Conservation (phyloP, 805 yeast species). For the baker's yeast (Saccharomyces cerevisiae) region DNA sequence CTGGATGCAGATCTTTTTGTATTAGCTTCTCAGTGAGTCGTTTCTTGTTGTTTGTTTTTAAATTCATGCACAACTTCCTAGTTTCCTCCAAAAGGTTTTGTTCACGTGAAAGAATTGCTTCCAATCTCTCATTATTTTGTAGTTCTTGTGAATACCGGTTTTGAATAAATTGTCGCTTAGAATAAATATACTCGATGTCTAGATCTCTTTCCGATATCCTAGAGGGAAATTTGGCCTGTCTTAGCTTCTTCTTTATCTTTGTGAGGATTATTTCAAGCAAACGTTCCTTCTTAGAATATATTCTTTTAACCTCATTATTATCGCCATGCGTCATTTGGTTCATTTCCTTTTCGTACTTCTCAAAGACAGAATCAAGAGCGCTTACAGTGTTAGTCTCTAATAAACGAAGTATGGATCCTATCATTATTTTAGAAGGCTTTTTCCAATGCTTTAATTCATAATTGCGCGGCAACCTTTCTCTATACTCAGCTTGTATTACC, state of each 20-base stretch:
- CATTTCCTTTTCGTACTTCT: slow-evolving; percentile 17
- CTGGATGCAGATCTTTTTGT: slow-evolving; percentile 21
- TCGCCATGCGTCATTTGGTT: slow-evolving; percentile 9
- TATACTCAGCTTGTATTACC: slow-evolving; percentile 14
- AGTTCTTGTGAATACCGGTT: slow-evolving; percentile 18
- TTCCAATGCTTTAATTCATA: slow-evolving; percentile 21
- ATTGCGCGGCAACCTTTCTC: slow-evolving; percentile 14
- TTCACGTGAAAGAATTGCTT: slow-evolving; percentile 17
- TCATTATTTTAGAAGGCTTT: slow-evolving; percentile 14
- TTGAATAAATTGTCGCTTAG: slow-evolving; percentile 26
- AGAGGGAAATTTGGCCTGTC: slow-evolving; percentile 21
- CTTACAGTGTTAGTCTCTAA: slow-evolving; percentile 19
- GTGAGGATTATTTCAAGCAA: slow-evolving; percentile 19
- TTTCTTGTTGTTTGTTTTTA: slow-evolving; percentile 9
- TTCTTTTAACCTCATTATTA: slow-evolving; percentile 8
- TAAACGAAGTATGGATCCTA: slow-evolving; percentile 14
- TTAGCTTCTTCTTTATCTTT: slow-evolving; percentile 18
- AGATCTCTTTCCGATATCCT: slow-evolving; percentile 17
- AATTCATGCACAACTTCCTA: slow-evolving; percentile 4
- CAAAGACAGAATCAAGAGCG: slow-evolving; percentile 19
- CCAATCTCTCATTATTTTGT: slow-evolving; percentile 17
- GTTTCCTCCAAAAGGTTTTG: slow-evolving; percentile 13
- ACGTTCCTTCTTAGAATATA: slow-evolving; percentile 14
- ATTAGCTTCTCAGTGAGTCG: slow-evolving; percentile 15
- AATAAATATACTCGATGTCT: slow-evolving; percentile 26